phyloP scores from a whole-genome alignment of 306 rosid species.

The Corylus americana region DNA sequence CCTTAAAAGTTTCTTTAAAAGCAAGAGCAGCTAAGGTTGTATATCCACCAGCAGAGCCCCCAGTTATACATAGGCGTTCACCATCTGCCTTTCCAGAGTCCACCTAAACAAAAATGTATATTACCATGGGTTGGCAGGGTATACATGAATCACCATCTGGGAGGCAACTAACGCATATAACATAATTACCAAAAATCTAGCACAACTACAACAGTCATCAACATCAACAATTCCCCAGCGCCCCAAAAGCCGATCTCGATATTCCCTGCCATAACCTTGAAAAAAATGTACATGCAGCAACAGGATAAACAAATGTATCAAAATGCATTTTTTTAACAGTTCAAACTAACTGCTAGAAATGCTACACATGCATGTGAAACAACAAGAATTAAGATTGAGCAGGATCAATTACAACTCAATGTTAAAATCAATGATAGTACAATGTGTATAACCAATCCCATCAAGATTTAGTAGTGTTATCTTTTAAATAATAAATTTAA shows the following conservation, averaged over 20 bases:
- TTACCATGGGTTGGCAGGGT: slow-evolving; percentile 6
- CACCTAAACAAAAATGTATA: slow-evolving; percentile 51
- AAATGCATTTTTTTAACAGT: background rate
- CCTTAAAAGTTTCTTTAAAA: slow-evolving; percentile 70
- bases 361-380: background rate
- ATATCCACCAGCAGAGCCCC: slow-evolving; percentile 97
- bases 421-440: background rate
- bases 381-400: background rate
- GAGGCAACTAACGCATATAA: slow-evolving; percentile 10
- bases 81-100: slow-evolving; percentile 78
- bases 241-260: slow-evolving; percentile 80
- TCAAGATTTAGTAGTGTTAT: background rate
- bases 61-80: slow-evolving; percentile 79
- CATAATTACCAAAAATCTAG: slow-evolving; percentile 71
- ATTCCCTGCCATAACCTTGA: slow-evolving; percentile 90
- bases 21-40: slow-evolving; percentile 95
- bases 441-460: background rate
- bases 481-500: slow-evolving; percentile 4
- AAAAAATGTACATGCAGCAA: background rate
- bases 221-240: slow-evolving; percentile 99
- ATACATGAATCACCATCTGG: slow-evolving; percentile 17
- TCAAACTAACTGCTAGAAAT: slow-evolving; percentile 4
- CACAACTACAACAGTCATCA: slow-evolving; percentile 93
- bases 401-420: background rate
- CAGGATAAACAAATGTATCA: background rate